These are phyloP conservation scores for Metschnikowia proteae DNA, from an alignment of 805 yeast species.

Conservation along the genomic window DNA sequence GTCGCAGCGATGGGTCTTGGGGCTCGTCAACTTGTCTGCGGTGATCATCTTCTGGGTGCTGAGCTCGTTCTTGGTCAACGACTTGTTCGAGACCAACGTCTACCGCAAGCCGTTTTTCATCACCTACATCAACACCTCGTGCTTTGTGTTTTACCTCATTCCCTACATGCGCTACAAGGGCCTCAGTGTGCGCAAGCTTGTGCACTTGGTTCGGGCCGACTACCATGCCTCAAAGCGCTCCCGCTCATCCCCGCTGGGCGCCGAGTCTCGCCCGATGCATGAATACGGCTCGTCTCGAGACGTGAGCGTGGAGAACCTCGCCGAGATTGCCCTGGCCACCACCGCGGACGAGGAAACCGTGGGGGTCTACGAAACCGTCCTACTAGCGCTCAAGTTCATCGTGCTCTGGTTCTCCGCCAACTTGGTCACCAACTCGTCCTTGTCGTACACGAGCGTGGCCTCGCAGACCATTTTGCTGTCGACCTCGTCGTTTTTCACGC, in stretches of 20 bases:
- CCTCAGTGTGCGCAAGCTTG: slow-evolving; percentile 22
- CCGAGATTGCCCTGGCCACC: neutral
- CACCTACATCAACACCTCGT: slow-evolving; percentile 86
- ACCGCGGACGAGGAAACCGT: slow-evolving; percentile 23
- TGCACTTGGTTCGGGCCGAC: slow-evolving; percentile 22
- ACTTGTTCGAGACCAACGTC: slow-evolving; percentile 60
- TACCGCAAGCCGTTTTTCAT: slow-evolving; percentile 90
- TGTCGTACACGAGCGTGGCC: slow-evolving; percentile 87
- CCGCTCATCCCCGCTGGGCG: neutral
- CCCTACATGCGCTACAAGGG: slow-evolving; percentile 46
- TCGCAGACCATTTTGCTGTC: slow-evolving; percentile 91
- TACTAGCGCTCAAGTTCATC: slow-evolving; percentile 76
- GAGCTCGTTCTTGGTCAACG: slow-evolving; percentile 81
- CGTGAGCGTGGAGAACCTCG: slow-evolving; percentile 5
- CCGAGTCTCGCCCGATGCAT: slow-evolving; percentile 5
- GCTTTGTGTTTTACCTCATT: slow-evolving; percentile 73
- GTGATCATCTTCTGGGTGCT: slow-evolving; percentile 90
- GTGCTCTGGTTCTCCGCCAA: slow-evolving; percentile 89
- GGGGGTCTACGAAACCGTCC: slow-evolving; percentile 58
- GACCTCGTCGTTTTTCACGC: slow-evolving; percentile 89
- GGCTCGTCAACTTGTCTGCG: slow-evolving; percentile 64
- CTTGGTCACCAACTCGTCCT: slow-evolving; percentile 76
- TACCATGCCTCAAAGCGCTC: slow-evolving; percentile 13
- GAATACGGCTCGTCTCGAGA: slow-evolving; percentile 15
- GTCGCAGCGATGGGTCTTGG: slow-evolving; percentile 65